These are phyloP conservation scores for Alternaria atra DNA, from an alignment of 2,329 filamentous ascomycete genomes.

Conservation along the genomic window DNA sequence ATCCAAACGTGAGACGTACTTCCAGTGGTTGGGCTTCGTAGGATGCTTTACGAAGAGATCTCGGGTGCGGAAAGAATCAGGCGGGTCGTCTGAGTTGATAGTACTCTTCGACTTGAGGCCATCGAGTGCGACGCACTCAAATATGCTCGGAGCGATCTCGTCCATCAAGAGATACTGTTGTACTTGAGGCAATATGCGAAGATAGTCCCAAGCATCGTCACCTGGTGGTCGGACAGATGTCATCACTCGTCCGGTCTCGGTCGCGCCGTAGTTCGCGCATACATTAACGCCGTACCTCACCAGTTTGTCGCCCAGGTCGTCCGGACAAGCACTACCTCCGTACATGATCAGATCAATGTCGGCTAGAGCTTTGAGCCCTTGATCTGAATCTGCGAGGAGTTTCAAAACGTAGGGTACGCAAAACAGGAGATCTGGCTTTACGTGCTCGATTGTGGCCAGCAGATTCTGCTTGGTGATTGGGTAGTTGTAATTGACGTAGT, in stretches of 20 bases:
- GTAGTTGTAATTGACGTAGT: constrained; percentile 31
- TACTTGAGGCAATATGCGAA: constrained; percentile 49
- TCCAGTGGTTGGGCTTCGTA: constrained; percentile 55
- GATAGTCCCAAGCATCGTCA: constrained; percentile 69
- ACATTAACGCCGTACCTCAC: constrained; percentile 64
- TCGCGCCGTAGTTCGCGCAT: constrained; percentile 64
- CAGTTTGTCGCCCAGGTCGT: constrained; percentile 65
- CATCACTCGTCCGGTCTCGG: constrained; percentile 70
- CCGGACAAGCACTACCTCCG: constrained; percentile 67
- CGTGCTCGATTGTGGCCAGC: constrained; percentile 20
- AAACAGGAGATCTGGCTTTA: constrained; percentile 64
- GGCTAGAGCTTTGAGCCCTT: constrained; percentile 61
- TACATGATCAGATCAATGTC: constrained; percentile 64
- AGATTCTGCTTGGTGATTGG: constrained; percentile 31
- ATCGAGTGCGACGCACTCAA: constrained; percentile 51
- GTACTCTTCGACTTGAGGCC: constrained; percentile 50
- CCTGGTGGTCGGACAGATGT: constrained; percentile 63
- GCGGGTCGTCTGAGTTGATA: constrained; percentile 57
- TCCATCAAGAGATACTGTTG: constrained; percentile 55
- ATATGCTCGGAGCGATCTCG: constrained; percentile 51
- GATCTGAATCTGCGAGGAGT: constrained; percentile 66
- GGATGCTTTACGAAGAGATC: constrained; percentile 60
- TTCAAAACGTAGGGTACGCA: constrained; percentile 72
- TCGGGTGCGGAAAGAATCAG: constrained; percentile 58
- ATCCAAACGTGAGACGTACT: constrained; percentile 58